phyloP scores from a whole-genome alignment of 148 eudicot genomes.

The Chenopodium formosanum region DNA sequence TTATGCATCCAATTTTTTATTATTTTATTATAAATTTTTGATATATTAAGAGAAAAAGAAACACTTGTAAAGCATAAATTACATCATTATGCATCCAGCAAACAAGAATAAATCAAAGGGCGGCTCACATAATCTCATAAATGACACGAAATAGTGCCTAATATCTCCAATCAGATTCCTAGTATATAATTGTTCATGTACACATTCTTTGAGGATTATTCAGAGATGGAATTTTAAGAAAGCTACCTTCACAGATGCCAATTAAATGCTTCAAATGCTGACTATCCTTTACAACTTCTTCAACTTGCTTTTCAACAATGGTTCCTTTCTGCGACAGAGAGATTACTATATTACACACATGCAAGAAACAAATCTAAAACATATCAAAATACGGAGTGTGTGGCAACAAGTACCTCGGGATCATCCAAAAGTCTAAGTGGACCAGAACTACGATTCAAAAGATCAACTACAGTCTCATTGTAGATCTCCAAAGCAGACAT shows the following conservation, averaged over 20 bases:
- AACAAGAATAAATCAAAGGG: background rate
- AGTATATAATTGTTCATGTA: background rate
- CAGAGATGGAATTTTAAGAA: background rate
- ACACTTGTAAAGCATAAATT: background rate
- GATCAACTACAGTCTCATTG: constrained; percentile 90
- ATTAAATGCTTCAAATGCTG: constrained; percentile 73
- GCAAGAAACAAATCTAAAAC: constrained; percentile 8
- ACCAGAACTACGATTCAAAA: constrained; percentile 74
- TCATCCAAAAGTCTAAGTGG: constrained; percentile 94
- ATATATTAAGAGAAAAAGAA: no score
- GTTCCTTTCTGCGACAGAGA: constrained; percentile 77
- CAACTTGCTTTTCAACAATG: constrained; percentile 76
- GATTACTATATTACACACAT: background rate
- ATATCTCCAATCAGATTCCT: background rate
- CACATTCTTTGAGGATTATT: background rate
- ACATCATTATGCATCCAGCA: background rate
- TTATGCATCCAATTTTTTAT: no score
- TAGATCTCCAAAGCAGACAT: constrained; percentile 92
- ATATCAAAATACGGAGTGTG: background rate
- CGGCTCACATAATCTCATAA: background rate
- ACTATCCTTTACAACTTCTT: constrained; percentile 65
- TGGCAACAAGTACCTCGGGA: constrained; percentile 64
- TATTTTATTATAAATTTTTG: no score
- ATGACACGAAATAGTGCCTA: background rate
- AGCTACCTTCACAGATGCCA: constrained; percentile 84